Base-by-base conservation (phyloP, 176 grass and related monocot species). In the Eleusine indica region DNA sequence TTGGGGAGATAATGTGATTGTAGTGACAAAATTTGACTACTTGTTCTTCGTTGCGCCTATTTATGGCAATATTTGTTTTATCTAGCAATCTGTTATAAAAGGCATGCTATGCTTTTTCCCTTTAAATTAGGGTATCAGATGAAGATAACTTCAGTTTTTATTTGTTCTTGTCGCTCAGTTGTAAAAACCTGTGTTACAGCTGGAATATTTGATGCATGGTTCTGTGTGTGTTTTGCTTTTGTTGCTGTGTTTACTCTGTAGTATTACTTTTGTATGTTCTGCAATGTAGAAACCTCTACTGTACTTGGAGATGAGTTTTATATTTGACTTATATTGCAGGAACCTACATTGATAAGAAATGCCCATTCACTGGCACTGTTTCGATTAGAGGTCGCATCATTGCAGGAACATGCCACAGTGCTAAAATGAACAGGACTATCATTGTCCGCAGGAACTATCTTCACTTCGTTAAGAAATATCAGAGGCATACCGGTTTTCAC, bases 361-460 rank as follows among this genome's bases (percentile, higher is more conserved):
- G 94, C 82, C 91, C 94, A 17, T 97, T 97, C 82, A 91, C 91
- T 79, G 89, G 94, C 38, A 86, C 77, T 10, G 91, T 97, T 61
- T 93, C 94, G 54, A 97, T 97, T 83, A 94, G 94, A 80, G 94
- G 91, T 12, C 77, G 94, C 35, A 97, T 97, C n/a, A 91, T 97
- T 28, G 94, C 91, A 73, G 94, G 94, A 71, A 97, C 91, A 47
- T 97, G 94, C 89, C 89, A 91, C 39, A 97, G 91, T 76, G 91
- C 94, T 65, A 97, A 94, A 75, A 97, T 97, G 94, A 97, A 94
- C 79, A 85, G 94, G 39, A 97, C 94, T 16, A 97, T 97, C 53
- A 97, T 94, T 21, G 91, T 97, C 32, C 89, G 94, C 69, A 91
- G 94, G 90, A 91, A 97, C 82, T 97, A 97, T 56, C 94, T 94